Base-by-base conservation (phyloP, 1,284 basidiomycete genomes). In the Bondarzewia mesenterica region DNA sequence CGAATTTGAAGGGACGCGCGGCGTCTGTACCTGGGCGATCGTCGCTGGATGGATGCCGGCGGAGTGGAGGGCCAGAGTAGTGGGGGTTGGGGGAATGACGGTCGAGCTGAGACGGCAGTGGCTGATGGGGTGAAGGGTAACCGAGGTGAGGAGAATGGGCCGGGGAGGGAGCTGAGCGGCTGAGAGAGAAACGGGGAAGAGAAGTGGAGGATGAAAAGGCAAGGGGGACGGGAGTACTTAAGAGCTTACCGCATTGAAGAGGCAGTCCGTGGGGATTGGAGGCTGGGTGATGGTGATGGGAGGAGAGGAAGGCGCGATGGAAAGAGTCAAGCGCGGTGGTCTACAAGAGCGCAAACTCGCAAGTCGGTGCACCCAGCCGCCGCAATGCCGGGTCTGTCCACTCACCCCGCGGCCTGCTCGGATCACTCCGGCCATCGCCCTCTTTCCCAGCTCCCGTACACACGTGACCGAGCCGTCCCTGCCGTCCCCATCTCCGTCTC, bases 211-310 rank as follows among this genome's bases (percentile, higher is more conserved):
- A 42, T 37, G 47, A 48, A 38, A 37, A 42, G 38, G 42, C 40
- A 20, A 20, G 25, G 44, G 41, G 22, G 22, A 21, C 26, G 48
- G 52, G 39, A 20, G 29, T 32, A 47, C 53, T 55, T 54, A 54
- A 54, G 48, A 49, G 50, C 53, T 44, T 50, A 54, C 53, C 42
- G 44, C 53, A 54, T 54, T 40, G 46, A 40, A 42, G 43, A 46
- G 46, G 51, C 16, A 48, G 27, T n/a, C 41, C 37, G 47, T 49
- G 50, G 51, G 49, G 50, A n/a, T 32, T n/a, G 29, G 29, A 46
- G 48, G 46, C 38, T 46, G 43, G 29, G 48, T 40, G 45, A 25
- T 47, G 48, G 39, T 46, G 52, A 50, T 44, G 52, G 47, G 46
- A 48, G 44, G 52, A 44, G 52, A 42, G 42, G 44, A 54, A 50